Evolutionary conservation across 1,284 basidiomycete species (phyloP).

Genomic region (Rhizopogon parksii): DNA sequence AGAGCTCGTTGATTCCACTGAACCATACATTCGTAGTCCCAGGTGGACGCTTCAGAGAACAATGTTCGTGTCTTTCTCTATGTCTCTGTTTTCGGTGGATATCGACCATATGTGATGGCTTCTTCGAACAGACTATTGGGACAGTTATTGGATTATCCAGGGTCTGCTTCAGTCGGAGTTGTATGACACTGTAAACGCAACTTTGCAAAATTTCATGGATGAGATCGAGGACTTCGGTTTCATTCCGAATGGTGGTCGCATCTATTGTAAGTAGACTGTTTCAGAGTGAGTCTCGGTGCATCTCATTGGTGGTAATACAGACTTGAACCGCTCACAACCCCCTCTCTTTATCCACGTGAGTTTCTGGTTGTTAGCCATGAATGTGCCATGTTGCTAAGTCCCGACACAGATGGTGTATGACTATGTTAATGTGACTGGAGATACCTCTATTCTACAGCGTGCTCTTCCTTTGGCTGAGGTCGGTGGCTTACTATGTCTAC

Average conservation of each 20-base stretch:
- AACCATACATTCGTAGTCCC: slow-evolving; percentile 90
- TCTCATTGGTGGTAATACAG: slow-evolving; percentile 28
- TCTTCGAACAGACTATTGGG: slow-evolving; percentile 63
- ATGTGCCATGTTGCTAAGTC: slow-evolving; percentile 1
- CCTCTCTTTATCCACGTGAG: slow-evolving; percentile 76
- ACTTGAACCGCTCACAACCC: slow-evolving; percentile 86
- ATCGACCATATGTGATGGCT: slow-evolving; percentile 6
- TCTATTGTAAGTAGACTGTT: slow-evolving; percentile 54
- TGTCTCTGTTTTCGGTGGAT: neutral
- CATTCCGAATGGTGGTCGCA: slow-evolving; percentile 87
- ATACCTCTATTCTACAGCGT: slow-evolving; percentile 55
- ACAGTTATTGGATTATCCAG: slow-evolving; percentile 82
- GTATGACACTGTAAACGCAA: slow-evolving; percentile 64
- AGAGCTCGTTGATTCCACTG: slow-evolving; percentile 80
- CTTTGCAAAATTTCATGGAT: slow-evolving; percentile 91
- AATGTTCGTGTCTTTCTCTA: slow-evolving; percentile 39
- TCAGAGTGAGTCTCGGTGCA: slow-evolving; percentile 8
- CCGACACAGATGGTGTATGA: slow-evolving; percentile 54
- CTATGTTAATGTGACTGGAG: slow-evolving; percentile 55
- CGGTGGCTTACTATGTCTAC: slow-evolving; percentile 17
- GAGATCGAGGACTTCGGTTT: slow-evolving; percentile 77
- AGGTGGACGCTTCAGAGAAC: slow-evolving; percentile 68
- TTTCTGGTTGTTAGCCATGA: slow-evolving; percentile 6
- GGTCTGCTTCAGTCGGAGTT: slow-evolving; percentile 78
- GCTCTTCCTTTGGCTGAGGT: slow-evolving; percentile 60